Evolutionary conservation across 2,329 filamentous ascomycete genomes (phyloP), one percentile per base, ranked within the genome.

Genomic region (Fusarium pilosicola): DNA sequence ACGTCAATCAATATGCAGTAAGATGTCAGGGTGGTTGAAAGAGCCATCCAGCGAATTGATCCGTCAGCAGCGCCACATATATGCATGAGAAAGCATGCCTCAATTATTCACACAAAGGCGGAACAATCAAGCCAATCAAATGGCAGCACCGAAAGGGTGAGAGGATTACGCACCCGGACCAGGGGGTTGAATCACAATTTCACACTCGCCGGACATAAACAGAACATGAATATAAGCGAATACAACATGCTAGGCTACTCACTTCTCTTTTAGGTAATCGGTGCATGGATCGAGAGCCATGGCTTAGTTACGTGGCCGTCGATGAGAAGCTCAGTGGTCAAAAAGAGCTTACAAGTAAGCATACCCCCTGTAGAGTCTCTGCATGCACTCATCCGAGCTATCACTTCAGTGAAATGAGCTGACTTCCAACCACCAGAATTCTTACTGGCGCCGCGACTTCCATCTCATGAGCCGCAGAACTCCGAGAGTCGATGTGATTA

Each of bases 221-320:
- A 8, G 10, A 24, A 14, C 41, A 24, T 24, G n/a, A 24, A 17
- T 3, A 15, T 42, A 42, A 24, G 41, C 41, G 8, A 24, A 24
- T 42, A 8, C 3, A 6, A 24, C 8, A 24, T 42, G 6, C 1
- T 0, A 15, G 32, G 3, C 1, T 2, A 1, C 39, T n/a, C 5
- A n/a, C 1, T 10, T n/a, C 39, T 42, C 5, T 11, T 24, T 42
- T 42, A 0, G 3, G 41, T 11, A 24, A 17, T 24, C 8, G 22
- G 41, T 42, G 17, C 22, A 42, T 42, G 8, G 22, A 8, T 24
- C 17, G 2, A 24, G 41, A 42, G 22, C 22, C 14, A 5, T 1
- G 41, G 3, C 5, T 4, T 6, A 24, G 8, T 24, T 42, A 42
- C 41, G 41, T 42, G n/a, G n/a, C 41, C 5, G 14, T 42, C 41